A percentile compares a stretch with the other conserved stretches of the same genome.
phyloP scores from a whole-genome alignment of 2,329 filamentous ascomycete species.

The Ascochyta pisi region DNA sequence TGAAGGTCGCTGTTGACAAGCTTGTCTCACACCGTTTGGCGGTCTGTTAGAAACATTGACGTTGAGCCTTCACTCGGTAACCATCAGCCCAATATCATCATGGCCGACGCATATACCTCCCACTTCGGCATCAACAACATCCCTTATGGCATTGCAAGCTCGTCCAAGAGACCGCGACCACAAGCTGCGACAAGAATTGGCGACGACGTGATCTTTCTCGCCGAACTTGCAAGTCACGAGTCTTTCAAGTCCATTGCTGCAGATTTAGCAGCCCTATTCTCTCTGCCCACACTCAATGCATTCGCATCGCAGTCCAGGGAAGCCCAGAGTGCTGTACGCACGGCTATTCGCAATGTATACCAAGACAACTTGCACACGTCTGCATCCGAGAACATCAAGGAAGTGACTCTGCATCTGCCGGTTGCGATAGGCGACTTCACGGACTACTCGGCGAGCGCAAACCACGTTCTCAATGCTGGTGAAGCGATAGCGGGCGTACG shows the following conservation, averaged over 20 bases:
- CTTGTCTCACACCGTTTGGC: too few species aligned
- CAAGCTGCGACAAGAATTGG: conserved; percentile 60
- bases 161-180: conserved; percentile 33
- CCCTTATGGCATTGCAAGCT: conserved; percentile 42
- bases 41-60: too few species aligned
- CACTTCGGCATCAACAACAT: conserved; percentile 44
- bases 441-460: conserved; percentile 63
- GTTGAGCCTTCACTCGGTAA: too few species aligned
- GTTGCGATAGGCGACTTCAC: conserved; percentile 63
- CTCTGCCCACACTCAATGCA: conserved; percentile 52
- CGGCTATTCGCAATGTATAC: conserved; percentile 48
- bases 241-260: conserved; percentile 35
- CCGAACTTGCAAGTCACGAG: conserved; percentile 48
- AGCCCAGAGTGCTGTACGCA: conserved; percentile 50
- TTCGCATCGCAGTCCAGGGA: conserved; percentile 57
- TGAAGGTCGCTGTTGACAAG: not conserved
- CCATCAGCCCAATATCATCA: conserved; percentile 1
- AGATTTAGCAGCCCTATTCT: conserved; percentile 37
- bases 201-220: conserved; percentile 61
- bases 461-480: conserved; percentile 62
- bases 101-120: conserved; percentile 32
- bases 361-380: conserved; percentile 28
- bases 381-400: conserved; percentile 43
- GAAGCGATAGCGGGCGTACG: conserved; percentile 36
- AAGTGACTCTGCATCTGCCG: conserved; percentile 61